Evolutionary conservation across 2,329 filamentous ascomycete species (phyloP).

Genomic region (Cryoendolithus antarcticus): DNA sequence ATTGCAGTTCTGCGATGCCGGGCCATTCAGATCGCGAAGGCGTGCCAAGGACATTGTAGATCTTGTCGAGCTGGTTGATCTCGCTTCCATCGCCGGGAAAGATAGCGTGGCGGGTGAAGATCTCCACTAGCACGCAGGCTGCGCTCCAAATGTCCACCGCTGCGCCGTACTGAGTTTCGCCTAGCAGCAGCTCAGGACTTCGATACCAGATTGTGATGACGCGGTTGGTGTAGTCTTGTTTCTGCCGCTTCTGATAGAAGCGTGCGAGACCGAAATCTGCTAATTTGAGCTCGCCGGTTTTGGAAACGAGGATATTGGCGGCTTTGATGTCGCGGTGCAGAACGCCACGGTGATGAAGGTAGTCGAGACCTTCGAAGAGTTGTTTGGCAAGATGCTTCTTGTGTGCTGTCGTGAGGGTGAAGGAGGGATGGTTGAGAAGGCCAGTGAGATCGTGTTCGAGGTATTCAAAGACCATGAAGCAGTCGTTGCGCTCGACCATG

Average conservation of each 20-base stretch:
- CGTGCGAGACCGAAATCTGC: conserved; percentile 93
- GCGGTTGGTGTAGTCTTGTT: conserved; percentile 93
- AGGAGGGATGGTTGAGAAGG: conserved; percentile 85
- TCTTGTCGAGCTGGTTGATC: conserved; percentile 88
- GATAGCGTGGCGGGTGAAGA: conserved; percentile 85
- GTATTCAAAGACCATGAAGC: conserved; percentile 99
- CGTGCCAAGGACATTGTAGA: conserved; percentile 86
- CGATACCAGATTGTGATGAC: conserved; percentile 99
- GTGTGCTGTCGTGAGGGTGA: conserved; percentile 70
- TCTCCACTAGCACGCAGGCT: conserved; percentile 90
- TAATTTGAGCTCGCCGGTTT: conserved; percentile 81
- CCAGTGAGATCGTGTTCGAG: conserved; percentile 92
- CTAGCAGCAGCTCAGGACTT: conserved; percentile 77
- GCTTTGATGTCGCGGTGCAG: conserved; percentile 97
- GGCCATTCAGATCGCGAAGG: conserved; percentile 80
- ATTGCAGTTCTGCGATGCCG: conserved; percentile 81
- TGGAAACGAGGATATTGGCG: conserved; percentile 87
- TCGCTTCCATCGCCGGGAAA: conserved; percentile 95
- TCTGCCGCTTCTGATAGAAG: conserved; percentile 85
- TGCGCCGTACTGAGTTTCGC: conserved; percentile 80
- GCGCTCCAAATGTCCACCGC: conserved; percentile 95
- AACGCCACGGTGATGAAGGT: conserved; percentile 85
- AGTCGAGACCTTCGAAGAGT: conserved; percentile 86
- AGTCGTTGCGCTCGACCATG: conserved; percentile 98
- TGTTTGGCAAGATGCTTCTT: conserved; percentile 90